Evolutionary conservation across 768 basidiomycete species (phyloP), one percentile per base, ranked within the genome.

Genomic region (Lactifluus hygrophoroides): DNA sequence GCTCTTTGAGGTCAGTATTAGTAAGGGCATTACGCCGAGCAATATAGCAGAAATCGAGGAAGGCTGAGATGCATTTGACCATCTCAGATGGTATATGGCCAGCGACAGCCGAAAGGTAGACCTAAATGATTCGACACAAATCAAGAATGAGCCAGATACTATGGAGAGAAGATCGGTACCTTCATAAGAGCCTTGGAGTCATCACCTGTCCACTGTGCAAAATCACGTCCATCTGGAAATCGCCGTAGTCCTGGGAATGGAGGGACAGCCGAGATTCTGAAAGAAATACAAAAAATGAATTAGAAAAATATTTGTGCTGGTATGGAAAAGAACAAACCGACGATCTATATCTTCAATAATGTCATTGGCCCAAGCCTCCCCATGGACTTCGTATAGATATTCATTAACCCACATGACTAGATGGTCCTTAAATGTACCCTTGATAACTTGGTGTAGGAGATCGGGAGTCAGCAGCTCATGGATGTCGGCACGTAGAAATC

Each of bases 31-130:
- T 44, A 11, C 55, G 46, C 2, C 53, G 58, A 4, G 51, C 59
- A 13, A 62, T 28, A 23, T 68, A 67, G 44, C 66, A 68, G 23
- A 64, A 61, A 14, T 64, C 56, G 2, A 64, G 21, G 27, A 64
- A 57, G 17, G 54, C 30, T 9, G 32, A 16, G 19, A 38, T 38
- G 17, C 37, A 17, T 6, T 38, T 9, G 7, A 44, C 43, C 23
- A 44, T 11, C 7, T 23, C 21, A 5, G 21, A 44, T 44, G 40
- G 40, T 42, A 42, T 19, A 42, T 42, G n/a, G 10, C 40, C 17
- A 1, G 40, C n/a, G 19, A 42, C 17, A 8, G 43, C 43, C 5
- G 19, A 19, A 23, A 44, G 43, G 10, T 23, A 44, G 19, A 44
- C 43, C 43, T 44, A 23, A 10, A 21, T 5, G 3, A 21, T 11